Base-by-base conservation (phyloP, 352 stramenopile species). In the Globisporangium yorkense region DNA sequence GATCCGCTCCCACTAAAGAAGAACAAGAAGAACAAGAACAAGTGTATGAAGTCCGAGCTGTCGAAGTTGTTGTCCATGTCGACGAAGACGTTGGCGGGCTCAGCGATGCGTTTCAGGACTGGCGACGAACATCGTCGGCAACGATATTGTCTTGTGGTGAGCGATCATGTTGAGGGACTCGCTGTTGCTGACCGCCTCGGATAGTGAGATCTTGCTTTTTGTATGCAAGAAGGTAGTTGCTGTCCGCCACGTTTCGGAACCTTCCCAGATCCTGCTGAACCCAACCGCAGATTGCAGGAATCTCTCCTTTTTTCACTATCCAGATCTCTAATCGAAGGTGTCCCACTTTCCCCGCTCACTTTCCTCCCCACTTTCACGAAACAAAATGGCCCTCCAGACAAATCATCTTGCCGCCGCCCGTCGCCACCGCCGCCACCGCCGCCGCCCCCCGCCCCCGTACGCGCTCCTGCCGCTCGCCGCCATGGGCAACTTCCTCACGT, bases 401-500 rank as follows among this genome's bases (percentile, higher is more conserved):
- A 35, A 47, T 46, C 35, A 3, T 39, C 45, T 49, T 5, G 35
- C 35, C 7, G 35, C 10, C 46, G 20, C 4, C 71, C 67, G 18
- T 50, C 3, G 71, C 10, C 27, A 39, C 18, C 18, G 16, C 33
- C 35, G 24, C 24, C 29, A 10, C 29, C 24, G 12, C 24, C 48
- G 18, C 48, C 16, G 16, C 24, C 24, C 7, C 27, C 24, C 15
- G 29, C 55, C 27, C n/a, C 47, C 56, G 13, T 40, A 52, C 48
- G 8, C 39, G 21, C 35, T 24, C 24, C 33, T 37, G 33, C 33
- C 33, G 33, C 33, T 37, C 31, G 24, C 21, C 63, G 24, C 40
- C 62, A 93, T 93, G 84, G 84, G 84, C 59, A 93, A 93, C 67
- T 91, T 91, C 67, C 66, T 93, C 45, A 72, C 77, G 56, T 75